Conservation (phyloP, 192 early-diverging fungal species). For the Paraglomus brasilianum region DNA sequence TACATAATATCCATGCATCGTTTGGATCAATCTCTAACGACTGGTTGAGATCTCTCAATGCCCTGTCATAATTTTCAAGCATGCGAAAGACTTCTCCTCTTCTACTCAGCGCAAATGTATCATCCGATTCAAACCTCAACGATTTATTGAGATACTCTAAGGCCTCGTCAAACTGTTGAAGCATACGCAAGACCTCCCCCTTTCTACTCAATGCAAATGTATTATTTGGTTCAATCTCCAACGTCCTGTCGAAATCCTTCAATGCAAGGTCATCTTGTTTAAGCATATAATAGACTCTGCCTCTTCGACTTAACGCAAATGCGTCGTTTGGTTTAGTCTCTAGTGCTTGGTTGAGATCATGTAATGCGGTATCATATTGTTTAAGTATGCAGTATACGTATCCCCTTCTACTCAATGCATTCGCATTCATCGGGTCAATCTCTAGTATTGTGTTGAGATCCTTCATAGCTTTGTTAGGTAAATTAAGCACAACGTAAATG, state of each 20-base stretch:
- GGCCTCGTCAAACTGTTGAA: background rate
- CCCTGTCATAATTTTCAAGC: background rate
- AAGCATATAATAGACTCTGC: slow-evolving; percentile 16
- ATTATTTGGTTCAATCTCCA: background rate
- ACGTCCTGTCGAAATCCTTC: background rate
- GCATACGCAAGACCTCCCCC: background rate
- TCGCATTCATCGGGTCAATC: background rate
- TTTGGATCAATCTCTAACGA: background rate
- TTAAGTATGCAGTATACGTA: background rate
- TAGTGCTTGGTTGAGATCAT: background rate
- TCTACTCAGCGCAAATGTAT: slow-evolving; percentile 2
- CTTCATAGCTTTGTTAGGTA: background rate
- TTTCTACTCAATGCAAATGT: background rate
- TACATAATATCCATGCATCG: background rate
- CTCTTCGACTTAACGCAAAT: background rate
- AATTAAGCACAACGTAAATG: background rate
- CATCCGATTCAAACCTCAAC: background rate
- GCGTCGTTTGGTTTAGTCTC: background rate
- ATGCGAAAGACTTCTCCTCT: background rate
- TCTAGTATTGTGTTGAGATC: slow-evolving; percentile 11
- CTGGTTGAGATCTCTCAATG: background rate
- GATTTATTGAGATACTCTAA: background rate
- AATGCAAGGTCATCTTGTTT: background rate
- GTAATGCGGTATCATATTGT: slow-evolving; percentile 6
- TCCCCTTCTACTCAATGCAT: background rate